phyloP scores from a whole-genome alignment of 345 rosid genomes.

The Heritiera fomes region DNA sequence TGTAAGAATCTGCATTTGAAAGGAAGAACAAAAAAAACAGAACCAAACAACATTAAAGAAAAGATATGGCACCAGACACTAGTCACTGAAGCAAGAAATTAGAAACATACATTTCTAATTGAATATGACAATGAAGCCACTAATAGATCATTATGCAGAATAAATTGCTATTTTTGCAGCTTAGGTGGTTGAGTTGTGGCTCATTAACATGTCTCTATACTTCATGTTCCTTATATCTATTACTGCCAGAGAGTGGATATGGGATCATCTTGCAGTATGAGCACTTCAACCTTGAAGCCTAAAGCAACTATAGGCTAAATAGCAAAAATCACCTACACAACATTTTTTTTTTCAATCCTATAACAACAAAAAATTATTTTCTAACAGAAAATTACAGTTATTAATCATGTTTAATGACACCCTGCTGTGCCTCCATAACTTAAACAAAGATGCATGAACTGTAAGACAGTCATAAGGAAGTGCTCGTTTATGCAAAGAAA shows the following conservation, averaged over 20 bases:
- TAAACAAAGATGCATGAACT: neutral
- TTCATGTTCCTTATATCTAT: neutral
- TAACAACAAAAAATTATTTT: neutral
- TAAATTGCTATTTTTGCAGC: neutral
- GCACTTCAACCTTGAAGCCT: neutral
- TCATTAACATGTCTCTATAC: neutral
- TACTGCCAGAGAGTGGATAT: neutral
- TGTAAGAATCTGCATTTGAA: conserved; percentile 68
- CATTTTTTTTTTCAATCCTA: neutral
- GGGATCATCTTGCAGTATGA: neutral
- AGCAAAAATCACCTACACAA: neutral
- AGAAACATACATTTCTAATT: neutral
- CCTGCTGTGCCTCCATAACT: neutral
- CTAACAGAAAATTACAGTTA: neutral
- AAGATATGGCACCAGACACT: neutral
- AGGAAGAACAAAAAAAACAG: conserved; percentile 2
- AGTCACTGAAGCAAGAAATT: neutral
- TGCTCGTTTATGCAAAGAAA: neutral
- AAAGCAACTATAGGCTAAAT: neutral
- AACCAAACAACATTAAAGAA: neutral
- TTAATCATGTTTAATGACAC: neutral
- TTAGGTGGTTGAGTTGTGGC: neutral
- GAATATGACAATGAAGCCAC: neutral
- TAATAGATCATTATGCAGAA: conserved; percentile 9
- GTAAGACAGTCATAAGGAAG: neutral